Base-by-base conservation (phyloP, 352 stramenopile genomes). In the Elongisporangium prolatum region DNA sequence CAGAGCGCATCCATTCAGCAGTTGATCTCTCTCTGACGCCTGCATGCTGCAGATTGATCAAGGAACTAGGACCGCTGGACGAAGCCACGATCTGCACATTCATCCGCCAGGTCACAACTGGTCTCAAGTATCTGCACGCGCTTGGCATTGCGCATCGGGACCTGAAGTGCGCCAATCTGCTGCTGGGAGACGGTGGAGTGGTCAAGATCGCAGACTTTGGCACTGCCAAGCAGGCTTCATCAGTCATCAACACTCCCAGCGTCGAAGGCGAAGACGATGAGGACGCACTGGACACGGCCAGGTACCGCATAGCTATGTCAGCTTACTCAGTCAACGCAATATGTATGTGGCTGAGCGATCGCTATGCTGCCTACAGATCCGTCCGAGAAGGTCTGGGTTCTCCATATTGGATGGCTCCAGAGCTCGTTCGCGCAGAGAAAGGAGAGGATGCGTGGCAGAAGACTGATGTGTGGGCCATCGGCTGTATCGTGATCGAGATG, bases 391-490 rank as follows among this genome's bases (percentile, higher is more conserved):
- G 83, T 13, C 60, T 90, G n/a, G 88, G 96, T 0, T 98, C 87
- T 16, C 91, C 93, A n/a, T 97, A 95, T 60, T 98, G 91, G 91
- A 98, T 98, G 93, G 91, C 95, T 7, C 95, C 96, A 0, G 96
- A 99, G 77, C 80, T 98, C n/a, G 88, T 97, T 20, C 89, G 86
- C 16, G 85, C 89, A 17, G 75, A 91, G 52, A 75, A 86, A 59
- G 74, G 86, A 3, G 61, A 54, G 0, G 72, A 93, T 44, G 74
- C 69, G 18, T 97, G 89, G 89, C 80, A 74, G n/a, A 95, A 95
- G 56, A 80, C 90, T 0, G 92, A 98, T 67, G 75, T 98, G 20
- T 98, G 92, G 92, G 88, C 78, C 4, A 65, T 98, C 28, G 92
- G 91, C 21, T 97, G 89, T 58, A 88, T 93, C 11, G 65, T 94